Percentiles rank a stretch among this genome's conserved stretches.
Evolutionary conservation across 2,329 filamentous ascomycete genomes (phyloP).

Genomic region (Penicillium paneum): DNA sequence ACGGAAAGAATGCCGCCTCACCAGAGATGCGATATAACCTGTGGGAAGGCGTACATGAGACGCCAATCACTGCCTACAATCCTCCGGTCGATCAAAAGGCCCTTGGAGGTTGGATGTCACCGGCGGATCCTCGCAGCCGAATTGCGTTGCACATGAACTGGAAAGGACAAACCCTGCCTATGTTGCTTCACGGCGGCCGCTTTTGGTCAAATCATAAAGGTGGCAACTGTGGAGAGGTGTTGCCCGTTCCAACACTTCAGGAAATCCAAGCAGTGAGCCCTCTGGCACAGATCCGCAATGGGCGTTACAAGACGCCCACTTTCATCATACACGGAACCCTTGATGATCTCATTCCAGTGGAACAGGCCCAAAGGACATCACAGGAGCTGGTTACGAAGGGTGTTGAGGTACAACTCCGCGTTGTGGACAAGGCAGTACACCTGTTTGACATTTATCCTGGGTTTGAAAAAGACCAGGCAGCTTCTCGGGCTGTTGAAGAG

Average conservation of each 20-base stretch:
- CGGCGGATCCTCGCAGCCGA: slow-evolving; percentile 36
- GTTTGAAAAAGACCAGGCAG: background rate
- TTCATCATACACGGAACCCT: slow-evolving; percentile 20
- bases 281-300: slow-evolving; percentile 15
- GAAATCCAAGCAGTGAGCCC: slow-evolving; percentile 17
- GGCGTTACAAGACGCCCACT: slow-evolving; percentile 17
- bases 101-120: slow-evolving; percentile 17
- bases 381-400: background rate
- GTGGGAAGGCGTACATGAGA: background rate
- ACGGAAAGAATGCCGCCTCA: background rate
- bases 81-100: background rate
- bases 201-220: background rate
- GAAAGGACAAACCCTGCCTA: slow-evolving; percentile 37
- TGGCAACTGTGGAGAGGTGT: background rate
- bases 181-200: slow-evolving; percentile 23
- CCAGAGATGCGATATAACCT: slow-evolving; percentile 7
- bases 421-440: background rate
- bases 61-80: slow-evolving; percentile 21
- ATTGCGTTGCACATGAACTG: slow-evolving; percentile 46
- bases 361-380: slow-evolving; percentile 4
- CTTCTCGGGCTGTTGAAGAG: background rate
- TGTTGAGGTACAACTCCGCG: background rate
- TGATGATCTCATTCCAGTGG: slow-evolving; percentile 21
- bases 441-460: slow-evolving; percentile 1
- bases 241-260: background rate